A percentile compares a stretch with the other conserved stretches of the same genome.
phyloP scores from a whole-genome alignment of 164 flowering plant species.

The Annona squamosa region DNA sequence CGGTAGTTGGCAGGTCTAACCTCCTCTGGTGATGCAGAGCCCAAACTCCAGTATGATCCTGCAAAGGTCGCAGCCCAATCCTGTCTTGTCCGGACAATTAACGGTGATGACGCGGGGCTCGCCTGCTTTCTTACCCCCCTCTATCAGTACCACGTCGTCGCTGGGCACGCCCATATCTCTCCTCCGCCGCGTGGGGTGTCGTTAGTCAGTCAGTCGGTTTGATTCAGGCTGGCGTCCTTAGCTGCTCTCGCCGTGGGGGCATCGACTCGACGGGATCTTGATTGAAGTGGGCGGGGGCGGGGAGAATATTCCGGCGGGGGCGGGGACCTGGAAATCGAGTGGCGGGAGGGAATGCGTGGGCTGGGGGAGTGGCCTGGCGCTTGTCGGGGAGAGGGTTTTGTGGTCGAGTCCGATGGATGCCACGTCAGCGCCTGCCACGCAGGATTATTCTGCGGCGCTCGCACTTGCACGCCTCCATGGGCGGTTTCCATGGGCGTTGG shows the following conservation, averaged over 20 bases:
- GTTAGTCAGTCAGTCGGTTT: no score
- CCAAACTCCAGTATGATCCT: slow-evolving; percentile 70
- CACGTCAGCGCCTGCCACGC: no score
- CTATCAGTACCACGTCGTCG: slow-evolving; percentile 66
- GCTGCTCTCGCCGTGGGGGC: neutral
- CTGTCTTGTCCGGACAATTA: slow-evolving; percentile 76
- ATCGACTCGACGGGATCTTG: neutral
- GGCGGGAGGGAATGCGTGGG: neutral
- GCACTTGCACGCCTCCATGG: no score
- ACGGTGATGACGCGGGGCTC: slow-evolving; percentile 69
- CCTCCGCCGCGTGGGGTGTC: neutral
- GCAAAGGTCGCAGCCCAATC: slow-evolving; percentile 78
- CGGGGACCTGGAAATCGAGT: neutral
- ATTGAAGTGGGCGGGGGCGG: neutral
- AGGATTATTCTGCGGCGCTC: no score
- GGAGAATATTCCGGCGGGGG: neutral
- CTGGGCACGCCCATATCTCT: slow-evolving; percentile 32
- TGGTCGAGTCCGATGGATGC: no score
- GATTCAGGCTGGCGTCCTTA: neutral
- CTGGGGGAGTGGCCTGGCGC: neutral
- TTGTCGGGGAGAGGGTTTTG: neutral
- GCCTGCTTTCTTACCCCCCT: slow-evolving; percentile 39
- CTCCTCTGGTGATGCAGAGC: slow-evolving; percentile 66
- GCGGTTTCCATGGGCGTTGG: no score
- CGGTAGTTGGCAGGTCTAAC: slow-evolving; percentile 21